These are phyloP conservation scores for Musa schizocarpa DNA, from an alignment of 176 grass and related monocot genomes.

Conservation along the genomic window DNA sequence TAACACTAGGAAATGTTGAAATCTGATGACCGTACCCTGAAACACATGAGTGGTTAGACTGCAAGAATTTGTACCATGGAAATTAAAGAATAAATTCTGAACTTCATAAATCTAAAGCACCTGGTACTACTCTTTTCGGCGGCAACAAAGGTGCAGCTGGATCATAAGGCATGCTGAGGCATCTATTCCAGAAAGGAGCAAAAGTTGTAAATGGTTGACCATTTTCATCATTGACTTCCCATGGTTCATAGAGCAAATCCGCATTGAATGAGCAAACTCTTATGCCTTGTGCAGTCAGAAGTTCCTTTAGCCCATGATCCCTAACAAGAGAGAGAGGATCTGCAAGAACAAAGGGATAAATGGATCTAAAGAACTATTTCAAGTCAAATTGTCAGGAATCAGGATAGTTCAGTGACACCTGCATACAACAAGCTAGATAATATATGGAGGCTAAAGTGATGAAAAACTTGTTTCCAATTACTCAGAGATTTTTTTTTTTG, in stretches of 20 bases:
- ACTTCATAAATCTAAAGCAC: constrained; percentile 10
- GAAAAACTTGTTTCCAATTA: too few relatives aligned
- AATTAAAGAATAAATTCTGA: not conserved
- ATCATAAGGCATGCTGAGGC: constrained; percentile 80
- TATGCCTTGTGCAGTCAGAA: constrained; percentile 49
- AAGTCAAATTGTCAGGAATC: not conserved
- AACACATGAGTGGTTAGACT: not conserved
- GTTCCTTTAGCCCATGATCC: constrained; percentile 76
- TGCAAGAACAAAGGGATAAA: constrained; percentile 32
- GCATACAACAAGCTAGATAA: too few relatives aligned
- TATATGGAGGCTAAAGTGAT: too few relatives aligned
- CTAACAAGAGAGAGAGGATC: constrained; percentile 83
- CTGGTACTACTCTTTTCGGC: constrained; percentile 75
- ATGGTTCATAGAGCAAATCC: constrained; percentile 82
- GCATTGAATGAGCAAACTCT: constrained; percentile 79
- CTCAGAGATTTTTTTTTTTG: too few relatives aligned
- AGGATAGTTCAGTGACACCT: not conserved
- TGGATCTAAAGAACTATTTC: constrained; percentile 4
- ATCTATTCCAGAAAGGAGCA: constrained; percentile 78
- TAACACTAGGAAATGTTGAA: not conserved
- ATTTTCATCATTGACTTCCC: constrained; percentile 74
- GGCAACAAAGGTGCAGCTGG: constrained; percentile 68
- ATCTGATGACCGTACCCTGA: not conserved
- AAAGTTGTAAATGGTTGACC: constrained; percentile 69
- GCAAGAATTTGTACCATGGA: not conserved